Base-by-base conservation (phyloP, 306 rosid species). In the Carpinus viminea region DNA sequence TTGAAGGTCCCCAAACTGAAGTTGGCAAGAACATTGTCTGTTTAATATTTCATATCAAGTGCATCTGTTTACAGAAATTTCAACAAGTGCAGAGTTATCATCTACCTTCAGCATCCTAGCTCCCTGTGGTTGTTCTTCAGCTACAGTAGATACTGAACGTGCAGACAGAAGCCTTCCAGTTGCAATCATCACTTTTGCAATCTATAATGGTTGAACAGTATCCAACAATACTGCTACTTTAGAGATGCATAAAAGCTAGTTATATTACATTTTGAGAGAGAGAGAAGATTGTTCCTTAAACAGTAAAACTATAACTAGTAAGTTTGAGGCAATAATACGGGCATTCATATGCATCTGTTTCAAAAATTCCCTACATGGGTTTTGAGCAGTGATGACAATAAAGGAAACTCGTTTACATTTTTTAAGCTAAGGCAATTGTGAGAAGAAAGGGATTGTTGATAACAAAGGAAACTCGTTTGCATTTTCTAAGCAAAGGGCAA, bases 1-100 rank as follows among this genome's bases (percentile, higher is more conserved):
- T 83, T 94, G 98, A 84, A 94, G 89, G 8, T 87, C 97, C 86
- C 97, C 98, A 81, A 92, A 94, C 97, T 94, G 92, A 81, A 86
- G 60, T 68, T 38, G 76, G 56, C 79, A 88, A 79, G 24, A 15
- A 72, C 26, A 70, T 85, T 78, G 72, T 46, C 73, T 48, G 60
- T 38, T 83, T 72, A 73, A 82, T 28, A 45, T 38, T 70, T 73
- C 79, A 78, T 31, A 26, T 47, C 45, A 41, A 43, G 31, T 54
- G 61, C 31, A 78, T 75, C 61, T 46, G 15, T 52, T 53, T 47
- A 20, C 16, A 80, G 57, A 59, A 74, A 85, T 36, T 77, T 46
- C 72, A 66, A 79, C 12, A 47, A 77, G 17, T 82, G 73, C 59
- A 79, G 71, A 73, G 62, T n/a, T 59, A 65, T 64, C 24, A 62